Evolutionary conservation across 2,329 filamentous ascomycete species (phyloP).

Genomic region (Trematosphaeria pertusa): DNA sequence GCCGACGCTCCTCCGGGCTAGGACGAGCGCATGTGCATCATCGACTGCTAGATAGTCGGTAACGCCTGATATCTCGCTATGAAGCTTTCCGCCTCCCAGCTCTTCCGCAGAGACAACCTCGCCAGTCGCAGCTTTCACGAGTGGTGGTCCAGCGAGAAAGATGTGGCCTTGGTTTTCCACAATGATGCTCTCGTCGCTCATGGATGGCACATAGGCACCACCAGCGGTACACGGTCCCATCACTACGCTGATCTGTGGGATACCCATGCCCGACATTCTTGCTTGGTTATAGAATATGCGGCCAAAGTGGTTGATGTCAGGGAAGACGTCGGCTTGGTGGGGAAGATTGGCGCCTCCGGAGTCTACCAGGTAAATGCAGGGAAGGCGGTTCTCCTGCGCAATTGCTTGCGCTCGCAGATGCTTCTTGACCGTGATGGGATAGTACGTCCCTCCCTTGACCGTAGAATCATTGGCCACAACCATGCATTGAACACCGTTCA

Average conservation of each 20-base stretch:
- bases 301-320: slow-evolving; percentile 92
- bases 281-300: slow-evolving; percentile 99
- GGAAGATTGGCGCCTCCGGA: slow-evolving; percentile 95
- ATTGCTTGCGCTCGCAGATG: slow-evolving; percentile 91
- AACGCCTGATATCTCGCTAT: slow-evolving; percentile 89
- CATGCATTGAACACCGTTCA: slow-evolving; percentile 90
- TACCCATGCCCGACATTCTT: slow-evolving; percentile 84
- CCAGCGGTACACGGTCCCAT: slow-evolving; percentile 98
- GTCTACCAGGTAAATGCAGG: slow-evolving; percentile 95
- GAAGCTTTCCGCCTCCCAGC: slow-evolving; percentile 86
- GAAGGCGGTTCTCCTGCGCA: slow-evolving; percentile 81
- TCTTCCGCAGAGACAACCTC: slow-evolving; percentile 92
- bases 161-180: slow-evolving; percentile 96
- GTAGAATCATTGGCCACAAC: slow-evolving; percentile 96
- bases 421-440: slow-evolving; percentile 97
- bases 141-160: slow-evolving; percentile 90
- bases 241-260: slow-evolving; percentile 92
- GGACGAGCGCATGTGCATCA: slow-evolving; percentile 87
- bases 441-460: slow-evolving; percentile 97
- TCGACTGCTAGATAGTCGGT: slow-evolving; percentile 95
- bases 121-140: slow-evolving; percentile 95
- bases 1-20: slow-evolving; percentile 81
- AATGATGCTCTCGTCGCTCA: slow-evolving; percentile 98
- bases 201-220: slow-evolving; percentile 93
- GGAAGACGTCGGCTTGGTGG: slow-evolving; percentile 94